phyloP scores from a whole-genome alignment of 768 basidiomycete species.

The Asterophora parasitica region DNA sequence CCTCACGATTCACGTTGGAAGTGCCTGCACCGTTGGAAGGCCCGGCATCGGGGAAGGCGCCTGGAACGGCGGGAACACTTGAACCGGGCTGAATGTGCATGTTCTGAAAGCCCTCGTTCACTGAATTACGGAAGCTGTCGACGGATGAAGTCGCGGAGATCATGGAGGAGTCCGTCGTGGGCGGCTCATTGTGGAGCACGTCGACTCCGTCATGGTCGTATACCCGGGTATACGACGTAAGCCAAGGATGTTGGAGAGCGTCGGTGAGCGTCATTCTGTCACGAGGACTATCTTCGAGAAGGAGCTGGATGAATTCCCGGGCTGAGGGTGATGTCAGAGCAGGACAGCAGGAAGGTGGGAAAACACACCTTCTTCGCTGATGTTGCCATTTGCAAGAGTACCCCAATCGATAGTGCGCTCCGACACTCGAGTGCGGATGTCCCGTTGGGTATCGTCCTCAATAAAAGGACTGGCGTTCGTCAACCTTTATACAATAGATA shows the following conservation, averaged over 20 bases:
- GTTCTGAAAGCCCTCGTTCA: constrained; percentile 28
- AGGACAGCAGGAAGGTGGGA: neutral
- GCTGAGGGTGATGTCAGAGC: constrained; percentile 31
- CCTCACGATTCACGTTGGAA: constrained; percentile 16
- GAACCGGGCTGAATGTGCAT: constrained; percentile 26
- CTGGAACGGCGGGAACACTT: constrained; percentile 9
- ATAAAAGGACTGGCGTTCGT: constrained; percentile 77
- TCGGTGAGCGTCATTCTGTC: constrained; percentile 66
- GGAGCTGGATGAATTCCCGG: constrained; percentile 56
- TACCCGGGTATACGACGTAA: constrained; percentile 34
- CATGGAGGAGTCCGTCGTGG: constrained; percentile 21
- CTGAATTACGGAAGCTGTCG: constrained; percentile 13
- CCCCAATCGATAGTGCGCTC: constrained; percentile 61
- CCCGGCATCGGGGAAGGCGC: constrained; percentile 2
- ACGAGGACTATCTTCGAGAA: constrained; percentile 63
- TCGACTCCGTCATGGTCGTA: constrained; percentile 13
- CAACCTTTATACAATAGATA: constrained; percentile 45
- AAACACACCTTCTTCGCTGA: constrained; percentile 45
- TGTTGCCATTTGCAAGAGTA: constrained; percentile 31
- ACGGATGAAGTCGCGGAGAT: constrained; percentile 11
- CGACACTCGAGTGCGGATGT: constrained; percentile 58
- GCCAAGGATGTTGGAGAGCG: constrained; percentile 77
- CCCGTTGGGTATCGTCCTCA: constrained; percentile 59
- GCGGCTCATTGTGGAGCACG: constrained; percentile 3
- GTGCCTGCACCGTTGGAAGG: constrained; percentile 1